Percentiles rank a stretch among this genome's conserved stretches.
Conservation (phyloP, 768 basidiomycete genomes). For the Collybiopsis luxurians region DNA sequence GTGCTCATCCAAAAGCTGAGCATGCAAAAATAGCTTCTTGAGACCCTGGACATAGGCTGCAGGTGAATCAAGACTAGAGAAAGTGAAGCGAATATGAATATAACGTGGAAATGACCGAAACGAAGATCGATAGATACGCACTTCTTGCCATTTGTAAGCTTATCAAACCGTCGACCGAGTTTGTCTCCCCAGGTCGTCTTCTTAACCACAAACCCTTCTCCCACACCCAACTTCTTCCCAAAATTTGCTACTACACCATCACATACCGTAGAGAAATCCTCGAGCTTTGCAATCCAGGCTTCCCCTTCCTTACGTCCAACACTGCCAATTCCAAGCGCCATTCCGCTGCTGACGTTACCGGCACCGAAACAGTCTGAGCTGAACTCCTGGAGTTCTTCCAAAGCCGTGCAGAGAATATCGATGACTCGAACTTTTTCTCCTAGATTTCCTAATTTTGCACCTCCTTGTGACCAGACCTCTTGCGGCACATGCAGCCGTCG, state of each 20-base stretch:
- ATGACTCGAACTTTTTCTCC: slow-evolving; percentile 87
- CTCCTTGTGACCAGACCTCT: slow-evolving; percentile 90
- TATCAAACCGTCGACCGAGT: slow-evolving; percentile 73
- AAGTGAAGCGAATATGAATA: slow-evolving; percentile 6
- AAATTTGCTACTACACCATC: slow-evolving; percentile 79
- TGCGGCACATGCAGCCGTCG: slow-evolving; percentile 83
- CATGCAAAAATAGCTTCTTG: slow-evolving; percentile 66
- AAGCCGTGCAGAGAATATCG: slow-evolving; percentile 70
- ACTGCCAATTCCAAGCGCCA: slow-evolving; percentile 73
- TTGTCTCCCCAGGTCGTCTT: slow-evolving; percentile 80
- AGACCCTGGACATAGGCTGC: slow-evolving; percentile 79
- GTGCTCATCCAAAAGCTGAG: slow-evolving; percentile 86
- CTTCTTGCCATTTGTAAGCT: slow-evolving; percentile 90
- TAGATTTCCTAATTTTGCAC: slow-evolving; percentile 78
- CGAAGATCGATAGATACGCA: too few relatives aligned
- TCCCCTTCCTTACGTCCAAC: slow-evolving; percentile 78
- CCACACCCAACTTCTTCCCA: slow-evolving; percentile 85
- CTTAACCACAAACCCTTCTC: slow-evolving; percentile 83
- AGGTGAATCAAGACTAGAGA: slow-evolving; percentile 79
- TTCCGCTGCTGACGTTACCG: slow-evolving; percentile 72
- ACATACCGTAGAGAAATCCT: slow-evolving; percentile 77
- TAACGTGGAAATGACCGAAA: too few relatives aligned
- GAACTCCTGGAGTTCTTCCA: slow-evolving; percentile 73
- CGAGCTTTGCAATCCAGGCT: slow-evolving; percentile 72
- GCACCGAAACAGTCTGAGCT: slow-evolving; percentile 78